These are phyloP conservation scores for Magnolia changhungtana DNA, from an alignment of 164 flowering plant species.

Conservation along the genomic window DNA sequence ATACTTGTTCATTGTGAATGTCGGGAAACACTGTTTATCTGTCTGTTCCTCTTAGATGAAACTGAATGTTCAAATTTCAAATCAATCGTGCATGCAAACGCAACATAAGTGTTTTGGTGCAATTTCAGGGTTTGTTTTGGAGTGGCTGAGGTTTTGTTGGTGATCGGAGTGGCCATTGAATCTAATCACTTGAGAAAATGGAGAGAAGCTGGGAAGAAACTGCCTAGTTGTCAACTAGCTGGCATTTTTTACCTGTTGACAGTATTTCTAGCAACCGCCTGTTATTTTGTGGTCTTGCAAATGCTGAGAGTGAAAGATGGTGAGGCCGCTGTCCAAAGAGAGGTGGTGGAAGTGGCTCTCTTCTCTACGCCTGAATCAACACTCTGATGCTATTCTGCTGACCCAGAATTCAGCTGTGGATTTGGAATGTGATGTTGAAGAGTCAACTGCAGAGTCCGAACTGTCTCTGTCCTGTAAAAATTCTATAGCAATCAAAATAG, in stretches of 20 bases:
- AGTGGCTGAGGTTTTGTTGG: constrained; percentile 58
- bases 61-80: too few species aligned
- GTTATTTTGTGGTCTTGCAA: constrained; percentile 55
- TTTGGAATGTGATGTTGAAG: not conserved
- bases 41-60: too few species aligned
- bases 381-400: not conserved
- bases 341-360: constrained; percentile 8
- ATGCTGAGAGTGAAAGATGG: constrained; percentile 26
- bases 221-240: constrained; percentile 49
- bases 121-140: constrained; percentile 65
- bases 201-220: constrained; percentile 37
- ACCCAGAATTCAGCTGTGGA: not conserved
- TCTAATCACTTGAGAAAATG: constrained; percentile 69
- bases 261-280: constrained; percentile 56
- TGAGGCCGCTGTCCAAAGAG: not conserved
- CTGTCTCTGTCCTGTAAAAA: too few species aligned
- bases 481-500: too few species aligned
- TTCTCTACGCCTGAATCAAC: not conserved
- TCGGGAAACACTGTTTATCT: too few species aligned
- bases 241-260: constrained; percentile 56
- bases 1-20: too few species aligned
- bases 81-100: too few species aligned
- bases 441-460: not conserved
- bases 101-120: too few species aligned
- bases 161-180: constrained; percentile 67